Evolutionary conservation across 352 stramenopile species (phyloP).

Genomic region (Pythium aphanidermatum): DNA sequence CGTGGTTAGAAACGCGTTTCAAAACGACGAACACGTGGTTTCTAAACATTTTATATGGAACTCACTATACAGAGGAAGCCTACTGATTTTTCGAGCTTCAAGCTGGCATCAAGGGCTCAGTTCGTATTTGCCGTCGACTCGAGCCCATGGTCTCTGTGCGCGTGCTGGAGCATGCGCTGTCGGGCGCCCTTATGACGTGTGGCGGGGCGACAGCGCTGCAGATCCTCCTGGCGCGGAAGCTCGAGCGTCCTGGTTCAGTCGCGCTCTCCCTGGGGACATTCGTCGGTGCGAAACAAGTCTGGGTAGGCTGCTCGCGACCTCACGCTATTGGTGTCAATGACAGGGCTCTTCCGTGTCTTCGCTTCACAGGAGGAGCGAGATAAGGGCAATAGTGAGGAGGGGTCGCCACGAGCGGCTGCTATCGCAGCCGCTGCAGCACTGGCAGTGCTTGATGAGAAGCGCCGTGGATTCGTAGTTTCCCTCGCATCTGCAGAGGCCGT

Average conservation of each 20-base stretch:
- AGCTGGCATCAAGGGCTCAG: no score
- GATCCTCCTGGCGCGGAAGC: constrained; percentile 30
- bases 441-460: constrained; percentile 37
- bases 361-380: constrained; percentile 25
- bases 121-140: constrained; percentile 1
- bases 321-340: neutral
- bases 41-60: no score
- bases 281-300: constrained; percentile 23
- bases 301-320: neutral
- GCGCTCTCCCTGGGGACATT: constrained; percentile 48
- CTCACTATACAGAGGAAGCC: no score
- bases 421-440: constrained; percentile 29
- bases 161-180: constrained; percentile 31
- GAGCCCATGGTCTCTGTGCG: constrained; percentile 20
- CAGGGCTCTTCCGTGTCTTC: constrained; percentile 38
- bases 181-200: constrained; percentile 26
- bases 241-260: constrained; percentile 36
- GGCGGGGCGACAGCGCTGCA: constrained; percentile 32
- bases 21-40: no score
- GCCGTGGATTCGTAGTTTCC: constrained; percentile 40
- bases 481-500: constrained; percentile 43
- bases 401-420: constrained; percentile 33
- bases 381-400: neutral
- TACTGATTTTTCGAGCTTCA: no score
- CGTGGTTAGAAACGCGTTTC: no score